A percentile compares a stretch with the other conserved stretches of the same genome.
Evolutionary conservation across 805 yeast genomes (phyloP).

Genomic region (Scheffersomyces spartinae): DNA sequence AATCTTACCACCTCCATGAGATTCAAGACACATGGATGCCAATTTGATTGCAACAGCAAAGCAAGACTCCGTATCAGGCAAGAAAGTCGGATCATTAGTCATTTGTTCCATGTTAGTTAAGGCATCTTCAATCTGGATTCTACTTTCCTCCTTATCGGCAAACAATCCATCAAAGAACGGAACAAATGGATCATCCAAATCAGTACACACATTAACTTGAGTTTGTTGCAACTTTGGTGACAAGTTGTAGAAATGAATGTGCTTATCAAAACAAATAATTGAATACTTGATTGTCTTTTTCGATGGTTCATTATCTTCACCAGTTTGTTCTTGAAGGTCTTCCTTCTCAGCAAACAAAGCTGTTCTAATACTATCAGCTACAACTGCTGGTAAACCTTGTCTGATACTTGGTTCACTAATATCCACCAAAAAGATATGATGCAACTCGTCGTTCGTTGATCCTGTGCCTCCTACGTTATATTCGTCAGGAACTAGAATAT

Average conservation of each 20-base stretch:
- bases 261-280: constrained; percentile 65
- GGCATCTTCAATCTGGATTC: constrained; percentile 53
- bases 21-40: constrained; percentile 49
- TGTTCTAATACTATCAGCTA: constrained; percentile 60
- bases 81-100: constrained; percentile 22
- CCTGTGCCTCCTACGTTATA: constrained; percentile 43
- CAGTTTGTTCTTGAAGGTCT: constrained; percentile 7
- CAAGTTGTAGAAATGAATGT: constrained; percentile 63
- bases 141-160: constrained; percentile 64
- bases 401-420: constrained; percentile 47
- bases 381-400: constrained; percentile 47
- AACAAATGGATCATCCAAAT: constrained; percentile 67
- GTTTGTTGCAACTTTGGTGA: constrained; percentile 44
- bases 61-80: constrained; percentile 49
- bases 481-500: constrained; percentile 62
- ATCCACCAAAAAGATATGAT: constrained; percentile 67
- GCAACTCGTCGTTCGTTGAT: constrained; percentile 27
- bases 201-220: constrained; percentile 50
- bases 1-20: constrained; percentile 77
- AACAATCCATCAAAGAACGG: constrained; percentile 72
- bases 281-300: constrained; percentile 37
- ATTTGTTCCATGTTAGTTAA: constrained; percentile 47
- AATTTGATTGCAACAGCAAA: constrained; percentile 71
- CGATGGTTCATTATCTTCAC: constrained; percentile 8
- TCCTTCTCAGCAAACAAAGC: constrained; percentile 28